Evolutionary conservation across 2,329 filamentous ascomycete species (phyloP), one percentile per base, ranked within the genome.

Genomic region (Phyllosticta paracitricarpa): DNA sequence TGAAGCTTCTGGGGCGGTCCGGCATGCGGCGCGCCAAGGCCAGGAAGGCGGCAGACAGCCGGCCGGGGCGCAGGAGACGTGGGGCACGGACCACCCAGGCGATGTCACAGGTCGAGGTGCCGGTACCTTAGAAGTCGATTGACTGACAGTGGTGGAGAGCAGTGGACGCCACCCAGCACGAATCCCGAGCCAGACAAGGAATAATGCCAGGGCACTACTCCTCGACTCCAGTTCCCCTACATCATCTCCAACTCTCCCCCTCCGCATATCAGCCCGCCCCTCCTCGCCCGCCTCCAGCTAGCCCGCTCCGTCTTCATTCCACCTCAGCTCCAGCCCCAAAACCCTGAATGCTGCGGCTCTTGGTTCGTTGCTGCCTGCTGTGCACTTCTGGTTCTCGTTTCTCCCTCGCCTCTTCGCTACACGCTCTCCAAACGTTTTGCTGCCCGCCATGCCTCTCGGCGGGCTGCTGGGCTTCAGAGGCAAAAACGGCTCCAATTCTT

Each of bases 401-500:
- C 40, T 48, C n/a, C 40, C 40, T 48, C 40, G 7, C 6, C 4
- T 48, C 40, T n/a, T 48, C 14, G 40, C 40, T 7, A n/a, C 14
- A 19, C 40, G 12, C 17, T n/a, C 14, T 9, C 6, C 1, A 48
- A 48, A 0, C 40, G 14, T n/a, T n/a, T n/a, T 4, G 40, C n/a
- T 48, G 40, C 24, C 30, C 30, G 33, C 26, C 51, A 62, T 62
- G 60, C 60, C 60, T 55, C 33, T 62, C 24, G 57, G 61, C 24
- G 51, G 26, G 59, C 77, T 73, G 72, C 71, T 79, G 24, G 68
- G 70, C 54, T 68, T 68, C 28, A 74, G 71, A 51, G 66, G 66
- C 66, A 69, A 69, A 59, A 59, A 66, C 61, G 72, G 75, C 57
- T 80, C 80, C 51, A 80, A 79, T 12, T 80, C 79, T 69, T 84